Evolutionary conservation across 768 basidiomycete genomes (phyloP).

Genomic region (Dentipellis sp.): DNA sequence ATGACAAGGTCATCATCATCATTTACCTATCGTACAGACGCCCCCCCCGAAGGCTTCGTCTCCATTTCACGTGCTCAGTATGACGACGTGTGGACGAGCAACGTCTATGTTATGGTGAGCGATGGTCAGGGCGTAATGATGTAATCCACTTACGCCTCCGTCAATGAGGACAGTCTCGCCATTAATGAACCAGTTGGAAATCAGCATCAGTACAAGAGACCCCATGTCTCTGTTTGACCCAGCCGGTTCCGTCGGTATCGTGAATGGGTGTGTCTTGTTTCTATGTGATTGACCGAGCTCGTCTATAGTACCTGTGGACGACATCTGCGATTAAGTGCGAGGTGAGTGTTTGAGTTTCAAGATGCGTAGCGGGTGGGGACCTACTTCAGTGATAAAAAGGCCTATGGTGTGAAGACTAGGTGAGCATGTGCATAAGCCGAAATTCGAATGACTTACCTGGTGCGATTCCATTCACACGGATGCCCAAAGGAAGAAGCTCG

Average conservation of each 20-base stretch:
- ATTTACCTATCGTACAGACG: neutral
- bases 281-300: slow-evolving; percentile 17
- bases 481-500: slow-evolving; percentile 39
- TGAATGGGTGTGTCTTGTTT: slow-evolving; percentile 18
- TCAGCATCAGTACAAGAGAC: slow-evolving; percentile 31
- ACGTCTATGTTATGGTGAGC: neutral
- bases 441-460: slow-evolving; percentile 23
- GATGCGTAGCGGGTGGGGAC: neutral
- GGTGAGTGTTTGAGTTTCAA: slow-evolving; percentile 2
- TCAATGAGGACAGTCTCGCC: slow-evolving; percentile 39
- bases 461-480: slow-evolving; percentile 44
- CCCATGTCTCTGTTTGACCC: slow-evolving; percentile 35
- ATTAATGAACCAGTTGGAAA: slow-evolving; percentile 39
- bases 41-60: no score
- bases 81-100: neutral
- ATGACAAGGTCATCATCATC: neutral
- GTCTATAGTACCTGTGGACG: slow-evolving; percentile 16
- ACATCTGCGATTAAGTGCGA: slow-evolving; percentile 20
- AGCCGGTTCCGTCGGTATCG: slow-evolving; percentile 25
- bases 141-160: slow-evolving; percentile 33
- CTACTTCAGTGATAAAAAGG: neutral
- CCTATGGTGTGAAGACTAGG: neutral
- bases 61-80: neutral
- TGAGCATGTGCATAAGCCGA: neutral
- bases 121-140: neutral